Base-by-base conservation (phyloP, 2,329 filamentous ascomycete genomes). In the Bertia moriformis region DNA sequence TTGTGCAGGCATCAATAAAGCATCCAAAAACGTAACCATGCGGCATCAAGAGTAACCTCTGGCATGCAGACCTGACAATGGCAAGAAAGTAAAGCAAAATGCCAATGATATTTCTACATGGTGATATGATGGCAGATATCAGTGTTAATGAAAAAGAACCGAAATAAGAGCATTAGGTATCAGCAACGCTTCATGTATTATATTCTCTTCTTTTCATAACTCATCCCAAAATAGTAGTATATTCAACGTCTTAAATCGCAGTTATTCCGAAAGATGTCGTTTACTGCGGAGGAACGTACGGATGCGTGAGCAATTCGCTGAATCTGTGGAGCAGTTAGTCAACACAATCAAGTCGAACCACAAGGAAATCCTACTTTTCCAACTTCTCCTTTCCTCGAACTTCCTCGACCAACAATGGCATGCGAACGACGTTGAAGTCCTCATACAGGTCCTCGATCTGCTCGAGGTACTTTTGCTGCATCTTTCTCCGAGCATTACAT, bases 381-480 rank as follows among this genome's bases (percentile, higher is more conserved):
- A 98, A 65, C 61, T 78, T 89, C 54, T 96, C 89, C 69, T 93
- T 94, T 35, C 91, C 91, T 51, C 91, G 70, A 7, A 98, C 88
- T 65, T 98, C 91, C 59, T 98, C 89, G 1, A 93, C 85, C 43
- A 98, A 64, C 52, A 98, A 62, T 27, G 91, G 91, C 88, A 98
- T 96, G 69, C 89, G 89, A 49, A 98, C 89, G 29, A 98, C 88
- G 56, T 98, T 94, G 66, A 98, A 98, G 60, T 98, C 91, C 54
- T 95, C 88, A 57, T 98, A 98, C 42, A 98, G 65, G 66, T 98
- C 91, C 62, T 93, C 88, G 52, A 96, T 96, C 69, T 98, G 89
- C 56, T 96, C 88, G 33, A 98, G 71, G 57, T 98, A 98, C 67
- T 98, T 98, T 69, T 87, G 91, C 69, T 98, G 91, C 91, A 98